Conservation (phyloP, 345 rosid genomes). For the Acer campestre region DNA sequence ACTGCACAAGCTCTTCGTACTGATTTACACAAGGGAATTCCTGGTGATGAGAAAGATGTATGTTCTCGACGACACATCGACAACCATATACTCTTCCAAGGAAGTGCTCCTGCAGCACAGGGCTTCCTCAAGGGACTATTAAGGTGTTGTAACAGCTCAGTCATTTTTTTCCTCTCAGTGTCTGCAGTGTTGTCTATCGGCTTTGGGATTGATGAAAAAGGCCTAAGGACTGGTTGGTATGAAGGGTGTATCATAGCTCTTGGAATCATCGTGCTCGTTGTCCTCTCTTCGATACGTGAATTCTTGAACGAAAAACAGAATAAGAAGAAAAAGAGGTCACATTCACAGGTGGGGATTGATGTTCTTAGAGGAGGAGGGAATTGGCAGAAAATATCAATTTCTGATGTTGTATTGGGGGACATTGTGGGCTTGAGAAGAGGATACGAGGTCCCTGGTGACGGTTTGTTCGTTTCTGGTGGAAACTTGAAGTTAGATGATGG, state of each 20-base stretch:
- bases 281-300: background rate
- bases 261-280: background rate
- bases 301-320: background rate
- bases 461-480: conserved; percentile 8
- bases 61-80: background rate
- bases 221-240: conserved; percentile 11
- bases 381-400: background rate
- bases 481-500: conserved; percentile 9
- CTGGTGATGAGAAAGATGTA: background rate
- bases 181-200: background rate
- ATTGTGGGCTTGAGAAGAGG: conserved; percentile 9
- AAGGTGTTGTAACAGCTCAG: background rate
- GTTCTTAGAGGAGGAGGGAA: conserved; percentile 6
- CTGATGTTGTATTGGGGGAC: conserved; percentile 12
- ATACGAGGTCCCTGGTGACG: conserved; percentile 7
- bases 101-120: background rate
- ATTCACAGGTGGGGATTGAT: background rate
- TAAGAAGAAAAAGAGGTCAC: background rate
- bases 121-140: background rate
- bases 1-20: conserved; percentile 1
- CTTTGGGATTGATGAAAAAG: conserved; percentile 11
- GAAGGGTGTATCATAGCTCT: conserved; percentile 1
- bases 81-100: background rate
- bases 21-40: conserved; percentile 10
- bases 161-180: background rate